Base-by-base conservation (phyloP, 306 rosid genomes). In the Quercus suber region DNA sequence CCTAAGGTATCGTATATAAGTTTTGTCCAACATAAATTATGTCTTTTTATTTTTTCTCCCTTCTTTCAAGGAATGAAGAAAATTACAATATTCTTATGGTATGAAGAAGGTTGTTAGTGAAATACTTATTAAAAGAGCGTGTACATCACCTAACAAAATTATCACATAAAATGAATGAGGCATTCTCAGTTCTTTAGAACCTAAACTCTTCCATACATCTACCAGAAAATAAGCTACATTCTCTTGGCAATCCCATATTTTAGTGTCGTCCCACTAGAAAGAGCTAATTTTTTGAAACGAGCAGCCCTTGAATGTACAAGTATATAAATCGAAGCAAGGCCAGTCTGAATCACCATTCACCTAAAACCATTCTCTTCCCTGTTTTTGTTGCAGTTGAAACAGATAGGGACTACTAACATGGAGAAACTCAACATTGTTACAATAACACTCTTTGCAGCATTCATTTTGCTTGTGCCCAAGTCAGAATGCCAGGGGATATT, bases 101-200 rank as follows among this genome's bases (percentile, higher is more conserved):
- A 73, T 77, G 81, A 78, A 83, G 31, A 82, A 76, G 74, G 84
- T 88, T 61, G 79, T 68, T 87, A 61, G 55, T 17, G 69, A 55
- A 43, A 9, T 6, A 63, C 72, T 0, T 74, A 31, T 76, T 64
- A 41, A 58, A 71, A 67, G 43, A 28, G 73, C 79, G 76, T 72
- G 61, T 70, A 58, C 37, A 76, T 61, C 81, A 91, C 94, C 97
- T 86, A 86, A 74, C 86, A 61, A 81, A 82, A 73, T 58, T 65
- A 63, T 89, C 97, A 89, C 93, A 82, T 97, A 69, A 73, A 83
- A 61, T 1, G 84, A 68, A 87, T 90, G 97, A 76, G 27, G 73
- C 55, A 15, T 60, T 20, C 73, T 52, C 59, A 89, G 79, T 80
- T 35, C 82, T 83, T 69, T 37, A 33, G 20, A 43, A 87, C 86